phyloP scores from a whole-genome alignment of 345 rosid genomes.

The Mallotus nudiflorus region DNA sequence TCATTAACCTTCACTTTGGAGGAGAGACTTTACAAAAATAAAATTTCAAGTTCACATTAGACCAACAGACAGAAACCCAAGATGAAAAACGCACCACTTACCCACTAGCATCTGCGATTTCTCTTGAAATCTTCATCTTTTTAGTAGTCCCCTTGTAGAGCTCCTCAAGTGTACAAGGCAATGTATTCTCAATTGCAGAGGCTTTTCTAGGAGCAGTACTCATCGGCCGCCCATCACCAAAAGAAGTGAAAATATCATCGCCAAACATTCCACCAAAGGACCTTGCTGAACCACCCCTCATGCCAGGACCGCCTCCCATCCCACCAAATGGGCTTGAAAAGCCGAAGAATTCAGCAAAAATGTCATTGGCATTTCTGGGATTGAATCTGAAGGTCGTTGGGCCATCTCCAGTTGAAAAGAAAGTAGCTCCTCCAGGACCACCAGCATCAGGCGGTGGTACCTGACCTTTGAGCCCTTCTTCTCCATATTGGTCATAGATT shows the following conservation, averaged over 20 bases:
- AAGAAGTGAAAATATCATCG: slow-evolving; percentile 56
- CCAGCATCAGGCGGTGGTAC: slow-evolving; percentile 73
- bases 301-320: slow-evolving; percentile 38
- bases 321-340: slow-evolving; percentile 56
- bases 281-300: slow-evolving; percentile 47
- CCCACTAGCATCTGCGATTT: slow-evolving; percentile 68
- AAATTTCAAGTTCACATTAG: no score
- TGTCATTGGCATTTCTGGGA: slow-evolving; percentile 68
- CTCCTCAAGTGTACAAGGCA: slow-evolving; percentile 76
- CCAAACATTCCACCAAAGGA: slow-evolving; percentile 60
- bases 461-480: slow-evolving; percentile 78
- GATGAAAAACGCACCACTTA: slow-evolving; percentile 27
- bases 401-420: slow-evolving; percentile 72
- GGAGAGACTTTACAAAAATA: no score
- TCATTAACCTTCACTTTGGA: no score
- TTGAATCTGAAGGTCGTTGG: slow-evolving; percentile 62
- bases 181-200: slow-evolving; percentile 50
- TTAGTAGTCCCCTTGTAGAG: slow-evolving; percentile 69
- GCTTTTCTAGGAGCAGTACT: slow-evolving; percentile 49
- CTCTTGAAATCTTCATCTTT: slow-evolving; percentile 90
- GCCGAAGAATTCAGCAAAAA: slow-evolving; percentile 75
- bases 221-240: slow-evolving; percentile 53
- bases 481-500: slow-evolving; percentile 77
- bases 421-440: slow-evolving; percentile 60
- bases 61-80: neutral